phyloP scores from a whole-genome alignment of 2,329 filamentous ascomycete species.

The Cladosporium halotolerans region DNA sequence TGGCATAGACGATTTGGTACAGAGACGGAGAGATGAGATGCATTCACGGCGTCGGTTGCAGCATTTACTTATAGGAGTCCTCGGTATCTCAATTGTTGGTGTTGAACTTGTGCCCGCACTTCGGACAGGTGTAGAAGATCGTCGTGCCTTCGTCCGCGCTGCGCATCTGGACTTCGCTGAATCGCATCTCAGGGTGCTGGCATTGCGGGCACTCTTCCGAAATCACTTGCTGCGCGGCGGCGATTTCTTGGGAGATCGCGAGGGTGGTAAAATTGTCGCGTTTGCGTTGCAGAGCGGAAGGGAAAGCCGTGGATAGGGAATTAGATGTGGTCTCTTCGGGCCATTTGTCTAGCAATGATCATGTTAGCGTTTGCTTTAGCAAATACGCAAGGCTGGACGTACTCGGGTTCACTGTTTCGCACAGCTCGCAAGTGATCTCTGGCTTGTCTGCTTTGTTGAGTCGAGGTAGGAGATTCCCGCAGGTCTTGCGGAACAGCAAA shows the following conservation, averaged over 20 bases:
- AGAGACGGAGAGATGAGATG: no score
- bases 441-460: conserved; percentile 69
- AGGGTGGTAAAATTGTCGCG: not conserved
- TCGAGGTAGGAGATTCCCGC: conserved; percentile 76
- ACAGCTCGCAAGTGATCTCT: conserved; percentile 72
- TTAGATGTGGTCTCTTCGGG: conserved; percentile 68
- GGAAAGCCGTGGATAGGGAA: conserved; percentile 5
- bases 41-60: no score
- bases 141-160: conserved; percentile 90
- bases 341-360: conserved; percentile 51
- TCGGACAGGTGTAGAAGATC: conserved; percentile 71
- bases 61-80: no score
- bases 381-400: conserved; percentile 8
- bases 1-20: no score
- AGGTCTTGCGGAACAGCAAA: conserved; percentile 82
- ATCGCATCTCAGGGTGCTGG: conserved; percentile 71
- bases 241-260: conserved; percentile 44
- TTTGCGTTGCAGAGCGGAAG: conserved; percentile 8
- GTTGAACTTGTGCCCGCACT: conserved; percentile 39
- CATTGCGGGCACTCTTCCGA: conserved; percentile 69
- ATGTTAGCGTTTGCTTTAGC: no score
- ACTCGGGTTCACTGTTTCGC: conserved; percentile 77
- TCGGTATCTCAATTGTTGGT: conserved; percentile 2
- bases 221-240: conserved; percentile 65
- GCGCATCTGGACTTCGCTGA: conserved; percentile 72